Evolutionary conservation across 768 basidiomycete genomes (phyloP).

Genomic region (Kwoniella sp.): DNA sequence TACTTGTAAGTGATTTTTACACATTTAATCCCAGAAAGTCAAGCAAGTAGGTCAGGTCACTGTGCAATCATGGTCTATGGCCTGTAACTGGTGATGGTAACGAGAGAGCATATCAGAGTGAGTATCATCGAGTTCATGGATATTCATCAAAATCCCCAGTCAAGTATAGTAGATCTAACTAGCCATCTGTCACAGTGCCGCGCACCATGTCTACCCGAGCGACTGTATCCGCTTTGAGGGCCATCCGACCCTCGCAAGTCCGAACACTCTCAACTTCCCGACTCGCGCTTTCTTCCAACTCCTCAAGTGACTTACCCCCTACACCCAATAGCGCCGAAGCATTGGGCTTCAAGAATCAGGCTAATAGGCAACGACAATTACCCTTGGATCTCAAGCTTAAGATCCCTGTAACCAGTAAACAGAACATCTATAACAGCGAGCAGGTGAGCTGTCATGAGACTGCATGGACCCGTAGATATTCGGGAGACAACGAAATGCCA

Average conservation of each 20-base stretch:
- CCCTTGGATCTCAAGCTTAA: constrained; percentile 21
- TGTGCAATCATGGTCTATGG: too few species aligned
- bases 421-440: constrained; percentile 2
- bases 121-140: neutral
- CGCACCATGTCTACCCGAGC: constrained; percentile 10
- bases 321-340: constrained; percentile 15
- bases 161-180: neutral
- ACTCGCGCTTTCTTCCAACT: neutral
- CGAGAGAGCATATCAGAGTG: too few species aligned
- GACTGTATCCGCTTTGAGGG: neutral
- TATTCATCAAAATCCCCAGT: neutral
- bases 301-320: constrained; percentile 7
- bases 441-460: constrained; percentile 1
- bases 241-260: neutral
- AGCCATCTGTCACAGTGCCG: too few species aligned
- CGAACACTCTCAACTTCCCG: constrained; percentile 6
- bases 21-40: constrained; percentile 34
- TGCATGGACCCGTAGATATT: too few species aligned
- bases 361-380: constrained; percentile 14
- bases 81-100: too few species aligned
- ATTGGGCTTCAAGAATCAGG: constrained; percentile 24
- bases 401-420: constrained; percentile 4
- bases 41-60: neutral
- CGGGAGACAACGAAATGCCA: too few species aligned
- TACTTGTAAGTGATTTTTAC: constrained; percentile 4